Conservation (phyloP, 345 rosid species). For the Populus nigra region DNA sequence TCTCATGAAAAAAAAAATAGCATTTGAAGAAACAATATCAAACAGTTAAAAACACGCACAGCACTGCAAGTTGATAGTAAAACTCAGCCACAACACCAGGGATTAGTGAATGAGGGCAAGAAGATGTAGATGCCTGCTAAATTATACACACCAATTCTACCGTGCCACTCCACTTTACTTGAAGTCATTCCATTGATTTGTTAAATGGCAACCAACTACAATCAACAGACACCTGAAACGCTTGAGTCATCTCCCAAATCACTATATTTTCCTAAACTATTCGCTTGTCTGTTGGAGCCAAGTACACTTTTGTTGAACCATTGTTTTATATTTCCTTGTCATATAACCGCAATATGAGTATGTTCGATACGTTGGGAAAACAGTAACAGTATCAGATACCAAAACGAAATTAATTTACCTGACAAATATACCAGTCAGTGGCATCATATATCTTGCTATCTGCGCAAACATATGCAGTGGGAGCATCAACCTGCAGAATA, state of each 20-base stretch:
- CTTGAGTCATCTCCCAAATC: background rate
- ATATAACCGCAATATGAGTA: background rate
- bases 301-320: background rate
- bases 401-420: conserved; percentile 50
- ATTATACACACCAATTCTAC: background rate
- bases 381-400: conserved; percentile 1
- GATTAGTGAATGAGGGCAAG: background rate
- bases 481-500: conserved; percentile 65
- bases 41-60: background rate
- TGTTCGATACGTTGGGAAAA: background rate
- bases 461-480: conserved; percentile 82
- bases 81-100: background rate
- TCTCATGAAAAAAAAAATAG: background rate
- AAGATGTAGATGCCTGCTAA: background rate
- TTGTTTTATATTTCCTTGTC: background rate
- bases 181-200: background rate
- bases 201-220: background rate
- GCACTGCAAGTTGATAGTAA: background rate
- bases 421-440: conserved; percentile 93
- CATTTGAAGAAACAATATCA: background rate
- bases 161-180: background rate
- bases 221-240: background rate
- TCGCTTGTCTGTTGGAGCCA: background rate
- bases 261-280: background rate
- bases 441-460: conserved; percentile 88